These are phyloP conservation scores for Leptodermis oblonga DNA, from an alignment of 257 asterid genomes.

Conservation along the genomic window DNA sequence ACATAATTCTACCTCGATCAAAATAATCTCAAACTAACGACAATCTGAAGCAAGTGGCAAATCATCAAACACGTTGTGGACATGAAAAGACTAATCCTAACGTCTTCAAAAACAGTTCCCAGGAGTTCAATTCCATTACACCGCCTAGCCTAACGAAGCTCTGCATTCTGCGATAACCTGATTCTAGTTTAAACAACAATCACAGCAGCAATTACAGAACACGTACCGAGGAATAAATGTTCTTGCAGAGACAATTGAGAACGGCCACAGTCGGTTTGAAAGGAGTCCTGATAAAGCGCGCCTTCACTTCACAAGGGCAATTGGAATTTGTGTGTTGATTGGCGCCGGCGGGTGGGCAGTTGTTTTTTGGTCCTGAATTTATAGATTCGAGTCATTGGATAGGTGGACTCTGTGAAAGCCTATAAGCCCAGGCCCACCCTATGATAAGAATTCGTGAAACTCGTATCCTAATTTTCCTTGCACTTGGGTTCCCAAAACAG, in stretches of 20 bases:
- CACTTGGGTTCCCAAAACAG: no score
- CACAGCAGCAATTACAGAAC: neutral
- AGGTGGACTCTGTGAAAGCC: no score
- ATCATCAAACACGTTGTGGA: constrained; percentile 5
- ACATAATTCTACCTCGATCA: neutral
- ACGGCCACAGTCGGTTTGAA: neutral
- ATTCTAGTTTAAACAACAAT: neutral
- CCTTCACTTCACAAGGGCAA: neutral
- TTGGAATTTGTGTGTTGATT: no score
- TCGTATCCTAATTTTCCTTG: no score
- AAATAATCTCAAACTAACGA: neutral
- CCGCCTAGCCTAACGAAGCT: no score
- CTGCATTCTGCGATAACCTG: no score
- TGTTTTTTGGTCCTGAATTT: no score
- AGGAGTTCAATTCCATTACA: no score
- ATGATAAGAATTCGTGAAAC: no score
- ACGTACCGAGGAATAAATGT: neutral
- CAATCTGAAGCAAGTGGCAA: constrained; percentile 3
- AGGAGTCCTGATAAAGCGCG: neutral
- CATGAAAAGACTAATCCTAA: neutral
- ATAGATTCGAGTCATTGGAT: no score
- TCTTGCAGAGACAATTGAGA: neutral
- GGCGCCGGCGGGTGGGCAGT: no score
- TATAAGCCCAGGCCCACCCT: no score
- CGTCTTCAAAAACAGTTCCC: neutral